Conservation (phyloP, 805 yeast genomes). For the Starmerella riodocensis region DNA sequence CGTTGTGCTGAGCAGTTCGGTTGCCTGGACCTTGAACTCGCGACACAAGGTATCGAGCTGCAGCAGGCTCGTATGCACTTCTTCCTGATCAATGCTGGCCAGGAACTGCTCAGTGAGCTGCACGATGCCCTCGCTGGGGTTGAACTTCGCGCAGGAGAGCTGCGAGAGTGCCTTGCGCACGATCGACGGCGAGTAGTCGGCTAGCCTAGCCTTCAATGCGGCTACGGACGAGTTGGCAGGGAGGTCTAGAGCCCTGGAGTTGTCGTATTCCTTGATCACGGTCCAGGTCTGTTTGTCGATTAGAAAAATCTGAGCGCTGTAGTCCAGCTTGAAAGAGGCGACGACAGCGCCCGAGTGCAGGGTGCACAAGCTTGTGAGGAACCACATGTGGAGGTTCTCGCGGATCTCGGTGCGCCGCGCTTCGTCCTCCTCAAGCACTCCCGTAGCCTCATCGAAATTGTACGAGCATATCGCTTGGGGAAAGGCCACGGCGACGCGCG, state of each 20-base stretch:
- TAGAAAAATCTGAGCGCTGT: constrained; percentile 9
- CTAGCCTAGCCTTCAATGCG: not conserved
- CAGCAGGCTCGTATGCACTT: constrained; percentile 42
- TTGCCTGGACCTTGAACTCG: constrained; percentile 49
- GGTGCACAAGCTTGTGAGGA: constrained; percentile 8
- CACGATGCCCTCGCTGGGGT: not conserved
- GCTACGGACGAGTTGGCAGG: constrained; percentile 1
- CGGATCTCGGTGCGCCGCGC: not conserved
- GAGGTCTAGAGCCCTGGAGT: constrained; percentile 2
- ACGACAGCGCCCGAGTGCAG: constrained; percentile 3
- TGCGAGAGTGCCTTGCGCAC: not conserved
- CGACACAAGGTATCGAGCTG: constrained; percentile 58
- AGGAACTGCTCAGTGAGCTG: too few relatives aligned
- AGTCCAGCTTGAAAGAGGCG: constrained; percentile 16
- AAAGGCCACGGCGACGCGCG: constrained; percentile 7
- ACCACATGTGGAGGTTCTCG: constrained; percentile 13
- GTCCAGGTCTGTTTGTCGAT: constrained; percentile 6
- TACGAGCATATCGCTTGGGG: constrained; percentile 6
- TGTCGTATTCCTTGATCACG: constrained; percentile 7
- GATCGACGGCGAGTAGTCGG: not conserved
- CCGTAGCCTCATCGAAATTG: not conserved
- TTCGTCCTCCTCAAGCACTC: not conserved
- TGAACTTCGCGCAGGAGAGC: not conserved
- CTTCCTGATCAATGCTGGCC: too few relatives aligned
- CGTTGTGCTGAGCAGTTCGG: constrained; percentile 46